These are phyloP conservation scores for Arthrobotrys musiformis DNA, from an alignment of 2,329 filamentous ascomycete species.

Conservation along the genomic window DNA sequence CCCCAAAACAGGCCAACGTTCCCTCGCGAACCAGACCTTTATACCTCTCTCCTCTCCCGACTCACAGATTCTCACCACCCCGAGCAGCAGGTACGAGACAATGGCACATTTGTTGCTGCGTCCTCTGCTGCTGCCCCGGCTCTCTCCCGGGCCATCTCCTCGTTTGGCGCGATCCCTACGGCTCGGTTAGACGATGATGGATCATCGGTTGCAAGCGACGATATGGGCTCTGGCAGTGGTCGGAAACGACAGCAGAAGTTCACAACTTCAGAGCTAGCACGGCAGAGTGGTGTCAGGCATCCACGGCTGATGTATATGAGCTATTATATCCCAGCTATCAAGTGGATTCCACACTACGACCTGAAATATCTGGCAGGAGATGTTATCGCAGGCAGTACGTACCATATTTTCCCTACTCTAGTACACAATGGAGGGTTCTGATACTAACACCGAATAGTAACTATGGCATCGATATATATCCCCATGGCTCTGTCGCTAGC, in stretches of 20 bases:
- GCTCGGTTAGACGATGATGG: conserved; percentile 59
- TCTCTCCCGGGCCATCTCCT: conserved; percentile 61
- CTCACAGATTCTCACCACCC: conserved; percentile 51
- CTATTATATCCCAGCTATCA: conserved; percentile 91
- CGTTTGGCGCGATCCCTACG: conserved; percentile 55
- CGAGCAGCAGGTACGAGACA: conserved; percentile 68
- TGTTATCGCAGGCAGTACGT: conserved; percentile 74
- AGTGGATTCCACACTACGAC: conserved; percentile 89
- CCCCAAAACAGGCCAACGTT: conserved; percentile 26
- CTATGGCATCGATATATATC: conserved; percentile 98
- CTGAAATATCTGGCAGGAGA: conserved; percentile 86
- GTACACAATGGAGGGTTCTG: background rate
- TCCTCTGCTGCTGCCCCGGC: conserved; percentile 61
- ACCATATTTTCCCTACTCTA: background rate
- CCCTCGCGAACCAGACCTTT: conserved; percentile 42
- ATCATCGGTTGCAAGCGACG: conserved; percentile 63
- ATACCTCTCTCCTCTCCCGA: conserved; percentile 48
- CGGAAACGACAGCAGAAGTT: conserved; percentile 34
- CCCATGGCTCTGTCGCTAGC: conserved; percentile 96
- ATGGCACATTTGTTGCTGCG: conserved; percentile 74
- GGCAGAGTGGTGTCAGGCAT: conserved; percentile 69
- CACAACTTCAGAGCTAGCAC: conserved; percentile 56
- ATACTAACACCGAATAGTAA: conserved; percentile 66
- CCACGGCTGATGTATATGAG: conserved; percentile 82
- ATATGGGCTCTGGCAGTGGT: conserved; percentile 59